These are phyloP conservation scores for Neurospora discreta DNA, from an alignment of 495 filamentous ascomycete genomes.

Conservation along the genomic window DNA sequence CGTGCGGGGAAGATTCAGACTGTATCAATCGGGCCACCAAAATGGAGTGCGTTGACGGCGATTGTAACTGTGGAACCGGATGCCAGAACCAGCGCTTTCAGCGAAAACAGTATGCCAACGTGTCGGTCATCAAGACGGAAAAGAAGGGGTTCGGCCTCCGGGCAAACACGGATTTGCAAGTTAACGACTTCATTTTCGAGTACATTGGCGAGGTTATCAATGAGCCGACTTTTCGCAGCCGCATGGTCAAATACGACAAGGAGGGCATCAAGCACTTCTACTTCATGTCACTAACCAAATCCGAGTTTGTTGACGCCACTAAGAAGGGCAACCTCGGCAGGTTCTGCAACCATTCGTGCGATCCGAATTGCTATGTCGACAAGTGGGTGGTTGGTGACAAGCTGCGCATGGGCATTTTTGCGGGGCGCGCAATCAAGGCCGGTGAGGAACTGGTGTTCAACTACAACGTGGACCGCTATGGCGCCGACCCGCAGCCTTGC, in stretches of 20 bases:
- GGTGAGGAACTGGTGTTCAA: slow-evolving; percentile 99
- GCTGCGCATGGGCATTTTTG: slow-evolving; percentile 98
- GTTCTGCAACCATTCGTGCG: slow-evolving; percentile 99
- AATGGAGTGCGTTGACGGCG: slow-evolving; percentile 80
- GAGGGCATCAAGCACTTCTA: slow-evolving; percentile 99
- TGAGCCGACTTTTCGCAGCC: slow-evolving; percentile 72
- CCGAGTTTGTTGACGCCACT: slow-evolving; percentile 95
- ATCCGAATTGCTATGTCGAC: slow-evolving; percentile 97
- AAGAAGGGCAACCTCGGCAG: slow-evolving; percentile 92
- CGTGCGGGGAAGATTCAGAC: slow-evolving; percentile 93
- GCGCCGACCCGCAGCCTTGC: slow-evolving; percentile 90
- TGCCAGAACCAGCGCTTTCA: slow-evolving; percentile 97
- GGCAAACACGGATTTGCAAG: slow-evolving; percentile 60
- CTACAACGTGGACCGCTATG: slow-evolving; percentile 98
- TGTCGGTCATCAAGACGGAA: slow-evolving; percentile 91
- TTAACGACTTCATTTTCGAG: slow-evolving; percentile 90
- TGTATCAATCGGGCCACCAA: slow-evolving; percentile 98
- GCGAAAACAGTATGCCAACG: slow-evolving; percentile 75
- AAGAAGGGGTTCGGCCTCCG: slow-evolving; percentile 94
- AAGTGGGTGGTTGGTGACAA: slow-evolving; percentile 99
- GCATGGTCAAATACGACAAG: slow-evolving; percentile 84
- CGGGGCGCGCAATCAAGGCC: slow-evolving; percentile 69
- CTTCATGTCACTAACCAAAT: slow-evolving; percentile 97
- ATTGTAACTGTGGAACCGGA: slow-evolving; percentile 73
- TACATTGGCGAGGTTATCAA: slow-evolving; percentile 99